Conservation (phyloP, 1,139 yeast species). For the Schizosaccharomyces versatilis region DNA sequence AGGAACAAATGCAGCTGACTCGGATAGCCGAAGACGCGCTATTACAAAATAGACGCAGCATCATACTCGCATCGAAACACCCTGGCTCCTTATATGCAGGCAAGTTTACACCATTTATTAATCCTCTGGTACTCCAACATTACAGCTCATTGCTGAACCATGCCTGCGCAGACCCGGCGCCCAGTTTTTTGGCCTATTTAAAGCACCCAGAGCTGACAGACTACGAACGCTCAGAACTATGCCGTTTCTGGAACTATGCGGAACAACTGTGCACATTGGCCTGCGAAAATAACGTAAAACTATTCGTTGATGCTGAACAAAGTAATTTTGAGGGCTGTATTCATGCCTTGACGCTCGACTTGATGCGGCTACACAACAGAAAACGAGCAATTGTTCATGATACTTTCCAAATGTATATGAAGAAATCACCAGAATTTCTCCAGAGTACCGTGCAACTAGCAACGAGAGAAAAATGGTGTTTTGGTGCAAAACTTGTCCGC, state of each 20-base stretch:
- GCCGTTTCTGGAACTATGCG: conserved; percentile 29
- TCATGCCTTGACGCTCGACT: conserved; percentile 65
- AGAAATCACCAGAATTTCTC: conserved; percentile 43
- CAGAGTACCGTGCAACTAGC: conserved; percentile 47
- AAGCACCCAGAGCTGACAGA: not conserved
- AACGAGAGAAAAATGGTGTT: conserved; percentile 33
- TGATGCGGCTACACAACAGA: conserved; percentile 55
- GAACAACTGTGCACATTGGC: conserved; percentile 36
- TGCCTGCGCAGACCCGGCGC: not conserved
- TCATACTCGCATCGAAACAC: conserved; percentile 23
- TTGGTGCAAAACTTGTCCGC: conserved; percentile 84
- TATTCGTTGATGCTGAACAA: conserved; percentile 85
- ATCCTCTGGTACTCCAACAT: conserved; percentile 50
- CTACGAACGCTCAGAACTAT: not conserved
- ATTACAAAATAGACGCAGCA: conserved; percentile 40
- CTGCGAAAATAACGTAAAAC: conserved; percentile 52
- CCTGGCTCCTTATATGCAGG: conserved; percentile 52
- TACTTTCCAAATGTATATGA: conserved; percentile 79
- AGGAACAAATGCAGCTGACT: conserved; percentile 30
- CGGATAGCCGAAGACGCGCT: conserved; percentile 27
- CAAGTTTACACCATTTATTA: conserved; percentile 75
- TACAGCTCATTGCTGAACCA: conserved; percentile 21
- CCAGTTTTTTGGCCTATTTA: not conserved
- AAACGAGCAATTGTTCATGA: conserved; percentile 49
- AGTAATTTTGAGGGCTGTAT: conserved; percentile 75